phyloP scores from a whole-genome alignment of 192 early-diverging fungal species.

The Coemansia asiatica region DNA sequence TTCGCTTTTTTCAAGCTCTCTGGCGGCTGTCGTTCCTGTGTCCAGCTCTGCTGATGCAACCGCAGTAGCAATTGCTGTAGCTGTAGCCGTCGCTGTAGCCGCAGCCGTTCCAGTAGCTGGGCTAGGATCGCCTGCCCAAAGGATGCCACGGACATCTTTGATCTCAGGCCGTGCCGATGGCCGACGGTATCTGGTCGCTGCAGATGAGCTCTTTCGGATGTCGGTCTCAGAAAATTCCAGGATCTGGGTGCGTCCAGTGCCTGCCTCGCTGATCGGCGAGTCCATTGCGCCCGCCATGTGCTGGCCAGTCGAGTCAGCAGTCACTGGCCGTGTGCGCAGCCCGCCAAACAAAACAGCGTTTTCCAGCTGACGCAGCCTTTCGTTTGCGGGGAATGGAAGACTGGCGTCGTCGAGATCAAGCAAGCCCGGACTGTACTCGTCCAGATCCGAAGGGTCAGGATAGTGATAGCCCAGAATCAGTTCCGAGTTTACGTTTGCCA shows the following conservation, averaged over 20 bases:
- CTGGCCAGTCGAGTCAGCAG: neutral
- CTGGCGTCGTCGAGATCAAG: constrained; percentile 1
- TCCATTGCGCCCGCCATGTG: constrained; percentile 15
- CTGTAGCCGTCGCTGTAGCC: neutral
- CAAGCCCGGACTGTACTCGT: constrained; percentile 11
- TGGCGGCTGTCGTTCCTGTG: constrained; percentile 1
- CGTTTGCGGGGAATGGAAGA: constrained; percentile 24
- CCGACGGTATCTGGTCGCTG: constrained; percentile 13
- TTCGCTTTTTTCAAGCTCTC: constrained; percentile 3
- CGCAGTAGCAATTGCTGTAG: constrained; percentile 14
- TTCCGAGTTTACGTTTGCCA: constrained; percentile 26
- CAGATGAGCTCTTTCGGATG: constrained; percentile 1
- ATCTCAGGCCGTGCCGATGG: constrained; percentile 48
- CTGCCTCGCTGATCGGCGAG: constrained; percentile 44
- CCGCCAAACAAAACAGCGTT: constrained; percentile 28
- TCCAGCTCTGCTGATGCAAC: constrained; percentile 13
- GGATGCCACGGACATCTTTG: constrained; percentile 35
- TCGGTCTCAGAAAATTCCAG: constrained; percentile 41
- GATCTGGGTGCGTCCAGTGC: constrained; percentile 48
- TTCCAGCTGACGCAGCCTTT: constrained; percentile 32
- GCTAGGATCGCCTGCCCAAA: constrained; percentile 24
- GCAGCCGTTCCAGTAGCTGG: constrained; percentile 12
- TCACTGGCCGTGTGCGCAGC: constrained; percentile 7
- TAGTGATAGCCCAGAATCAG: constrained; percentile 8
- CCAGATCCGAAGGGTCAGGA: constrained; percentile 24